Evolutionary conservation across 2,329 filamentous ascomycete species (phyloP), one percentile per base, ranked within the genome.

Genomic region (Aspergillus proliferans): DNA sequence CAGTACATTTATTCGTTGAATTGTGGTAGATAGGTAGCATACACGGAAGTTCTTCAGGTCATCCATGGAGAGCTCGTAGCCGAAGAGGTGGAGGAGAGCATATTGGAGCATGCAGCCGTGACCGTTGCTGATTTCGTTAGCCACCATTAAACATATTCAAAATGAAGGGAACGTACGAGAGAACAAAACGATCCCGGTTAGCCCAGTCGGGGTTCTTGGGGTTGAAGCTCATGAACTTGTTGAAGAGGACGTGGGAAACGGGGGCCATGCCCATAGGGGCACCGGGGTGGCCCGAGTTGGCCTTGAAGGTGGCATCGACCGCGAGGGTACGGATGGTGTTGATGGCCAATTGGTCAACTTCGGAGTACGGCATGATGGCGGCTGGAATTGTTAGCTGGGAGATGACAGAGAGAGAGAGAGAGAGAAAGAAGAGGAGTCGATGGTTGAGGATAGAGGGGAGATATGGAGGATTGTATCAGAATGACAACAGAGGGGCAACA

Each of bases 41-140:
- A 95, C 90, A 74, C 93, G 87, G 88, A 98, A 98, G 64, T 79
- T 76, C 84, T 97, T 98, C 63, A 98, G 74, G 76, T 97, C 93
- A 66, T 98, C 88, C 54, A 98, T 79, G 66, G 82, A 82, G 62
- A 98, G 64, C 56, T 76, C 82, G 73, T 95, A 98, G 72, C 93
- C 93, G 75, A 91, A 95, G 49, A 98, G 81, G 80, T 98, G 93
- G 66, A 98, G 87, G 62, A 98, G 83, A 66, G 92, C 87, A 85
- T 98, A 98, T 74, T 96, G 93, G 53, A 98, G 88, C 91, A 98
- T 95, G 83, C 93, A 98, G 64, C 86, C 93, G 78, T 98, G 93
- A 63, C 93, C 93, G 80, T 98, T 98, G 54, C 91, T 96, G 64
- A 43, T 22, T 24, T 41, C 2, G 12, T 41, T 22, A 41, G 18